Evolutionary conservation across 495 filamentous ascomycete genomes (phyloP).

Genomic region (Daldinia concentrica): DNA sequence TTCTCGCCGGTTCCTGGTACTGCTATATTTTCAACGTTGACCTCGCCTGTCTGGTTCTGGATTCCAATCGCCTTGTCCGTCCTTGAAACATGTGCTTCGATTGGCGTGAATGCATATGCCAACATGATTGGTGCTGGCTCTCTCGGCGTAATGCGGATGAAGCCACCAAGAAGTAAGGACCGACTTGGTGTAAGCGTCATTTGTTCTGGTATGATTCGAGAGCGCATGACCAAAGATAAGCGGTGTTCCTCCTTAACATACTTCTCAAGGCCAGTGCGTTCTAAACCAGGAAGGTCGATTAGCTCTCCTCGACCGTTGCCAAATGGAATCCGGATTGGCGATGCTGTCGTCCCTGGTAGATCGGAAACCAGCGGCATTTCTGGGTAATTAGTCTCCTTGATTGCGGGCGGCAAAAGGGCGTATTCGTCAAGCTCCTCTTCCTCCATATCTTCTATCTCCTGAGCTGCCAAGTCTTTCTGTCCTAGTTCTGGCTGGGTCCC

Average conservation of each 20-base stretch:
- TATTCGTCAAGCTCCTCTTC: slow-evolving; percentile 43
- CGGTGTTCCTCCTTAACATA: slow-evolving; percentile 72
- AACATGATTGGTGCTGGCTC: slow-evolving; percentile 70
- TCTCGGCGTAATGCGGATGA: slow-evolving; percentile 86
- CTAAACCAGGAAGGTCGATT: slow-evolving; percentile 91
- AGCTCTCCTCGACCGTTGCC: slow-evolving; percentile 86
- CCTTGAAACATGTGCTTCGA: slow-evolving; percentile 75
- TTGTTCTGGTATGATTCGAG: slow-evolving; percentile 72
- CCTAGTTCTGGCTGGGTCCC: slow-evolving; percentile 25
- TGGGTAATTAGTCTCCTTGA: slow-evolving; percentile 75
- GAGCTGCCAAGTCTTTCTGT: slow-evolving; percentile 42
- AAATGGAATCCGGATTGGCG: slow-evolving; percentile 89
- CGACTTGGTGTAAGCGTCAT: slow-evolving; percentile 76
- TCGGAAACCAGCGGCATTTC: slow-evolving; percentile 83
- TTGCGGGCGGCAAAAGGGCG: slow-evolving; percentile 77
- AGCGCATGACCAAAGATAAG: slow-evolving; percentile 76
- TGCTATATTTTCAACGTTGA: slow-evolving; percentile 67
- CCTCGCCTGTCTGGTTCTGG: slow-evolving; percentile 64
- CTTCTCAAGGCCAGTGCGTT: slow-evolving; percentile 72
- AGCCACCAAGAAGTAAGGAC: slow-evolving; percentile 85
- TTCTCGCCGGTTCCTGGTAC: slow-evolving; percentile 63
- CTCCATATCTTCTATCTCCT: slow-evolving; percentile 36
- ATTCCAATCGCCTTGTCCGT: slow-evolving; percentile 79
- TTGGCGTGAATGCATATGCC: slow-evolving; percentile 79
- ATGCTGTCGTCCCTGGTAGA: slow-evolving; percentile 91